Evolutionary conservation across 805 yeast species (phyloP).

Genomic region (Suhomyces kilbournensis): DNA sequence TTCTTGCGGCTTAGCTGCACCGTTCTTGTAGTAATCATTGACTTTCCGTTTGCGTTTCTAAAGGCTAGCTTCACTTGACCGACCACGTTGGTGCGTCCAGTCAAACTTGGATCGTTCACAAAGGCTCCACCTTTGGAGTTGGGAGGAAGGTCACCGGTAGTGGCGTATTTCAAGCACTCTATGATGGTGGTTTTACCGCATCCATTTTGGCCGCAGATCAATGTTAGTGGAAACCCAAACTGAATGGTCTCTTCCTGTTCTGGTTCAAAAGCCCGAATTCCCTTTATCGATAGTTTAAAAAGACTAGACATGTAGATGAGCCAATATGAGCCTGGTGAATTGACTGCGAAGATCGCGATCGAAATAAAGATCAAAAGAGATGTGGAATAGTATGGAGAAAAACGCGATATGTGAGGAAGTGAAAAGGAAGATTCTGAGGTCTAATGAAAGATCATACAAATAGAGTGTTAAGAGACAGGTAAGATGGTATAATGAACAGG

Average conservation of each 20-base stretch:
- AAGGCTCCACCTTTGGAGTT: slow-evolving; percentile 95
- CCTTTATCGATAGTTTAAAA: slow-evolving; percentile 57
- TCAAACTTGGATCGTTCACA: slow-evolving; percentile 84
- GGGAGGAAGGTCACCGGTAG: slow-evolving; percentile 96
- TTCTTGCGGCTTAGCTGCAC: slow-evolving; percentile 70
- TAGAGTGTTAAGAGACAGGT: too few species aligned
- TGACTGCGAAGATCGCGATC: neutral
- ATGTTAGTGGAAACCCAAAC: slow-evolving; percentile 85
- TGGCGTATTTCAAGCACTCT: slow-evolving; percentile 88
- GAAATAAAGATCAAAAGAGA: too few species aligned
- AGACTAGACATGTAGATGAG: slow-evolving; percentile 34
- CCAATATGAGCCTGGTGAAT: neutral
- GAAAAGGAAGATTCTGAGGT: too few species aligned
- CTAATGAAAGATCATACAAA: too few species aligned
- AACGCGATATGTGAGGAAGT: neutral
- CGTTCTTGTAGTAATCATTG: slow-evolving; percentile 83
- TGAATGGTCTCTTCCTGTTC: slow-evolving; percentile 79
- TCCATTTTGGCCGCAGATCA: slow-evolving; percentile 94
- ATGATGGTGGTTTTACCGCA: slow-evolving; percentile 96
- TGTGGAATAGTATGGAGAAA: neutral
- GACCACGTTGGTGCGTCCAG: slow-evolving; percentile 70
- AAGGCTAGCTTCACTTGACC: slow-evolving; percentile 93
- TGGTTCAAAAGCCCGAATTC: slow-evolving; percentile 90
- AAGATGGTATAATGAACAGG: too few species aligned
- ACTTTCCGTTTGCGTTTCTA: slow-evolving; percentile 63